phyloP scores from a whole-genome alignment of 2,329 filamentous ascomycete genomes.

The Colletotrichum sojae region DNA sequence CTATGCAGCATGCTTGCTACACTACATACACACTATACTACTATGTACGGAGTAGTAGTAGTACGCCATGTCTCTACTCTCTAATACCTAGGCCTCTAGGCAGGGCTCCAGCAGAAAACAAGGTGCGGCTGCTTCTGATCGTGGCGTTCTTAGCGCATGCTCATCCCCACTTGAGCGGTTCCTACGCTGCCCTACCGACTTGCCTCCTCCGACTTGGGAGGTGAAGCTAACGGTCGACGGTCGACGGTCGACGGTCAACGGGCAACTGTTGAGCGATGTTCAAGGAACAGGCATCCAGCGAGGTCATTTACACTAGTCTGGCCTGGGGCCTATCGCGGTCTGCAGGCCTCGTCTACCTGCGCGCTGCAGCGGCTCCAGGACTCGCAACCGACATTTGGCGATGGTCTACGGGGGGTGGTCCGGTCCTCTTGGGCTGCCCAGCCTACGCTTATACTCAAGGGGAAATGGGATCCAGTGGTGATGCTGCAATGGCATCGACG shows the following conservation, averaged over 20 bases:
- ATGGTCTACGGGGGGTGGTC: background rate
- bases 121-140: conserved; percentile 48
- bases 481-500: conserved; percentile 36
- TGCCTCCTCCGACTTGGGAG: conserved; percentile 2
- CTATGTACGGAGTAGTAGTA: too few relatives aligned
- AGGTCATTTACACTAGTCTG: background rate
- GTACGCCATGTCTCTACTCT: too few relatives aligned
- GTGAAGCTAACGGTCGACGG: background rate
- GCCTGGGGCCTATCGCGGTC: background rate
- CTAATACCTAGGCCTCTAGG: background rate
- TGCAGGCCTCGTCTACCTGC: conserved; percentile 2
- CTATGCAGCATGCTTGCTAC: too few relatives aligned
- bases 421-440: conserved; percentile 15
- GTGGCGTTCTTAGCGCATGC: conserved; percentile 31
- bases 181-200: conserved; percentile 21
- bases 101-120: conserved; percentile 47
- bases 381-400: conserved; percentile 22
- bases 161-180: conserved; percentile 31
- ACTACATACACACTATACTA: too few relatives aligned
- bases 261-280: conserved; percentile 6
- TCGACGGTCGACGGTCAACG: background rate
- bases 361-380: conserved; percentile 21
- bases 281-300: conserved; percentile 20
- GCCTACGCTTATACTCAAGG: conserved; percentile 14
- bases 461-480: conserved; percentile 22